phyloP scores from a whole-genome alignment of 1,139 yeast genomes.

The Geotrichum fermentans region DNA sequence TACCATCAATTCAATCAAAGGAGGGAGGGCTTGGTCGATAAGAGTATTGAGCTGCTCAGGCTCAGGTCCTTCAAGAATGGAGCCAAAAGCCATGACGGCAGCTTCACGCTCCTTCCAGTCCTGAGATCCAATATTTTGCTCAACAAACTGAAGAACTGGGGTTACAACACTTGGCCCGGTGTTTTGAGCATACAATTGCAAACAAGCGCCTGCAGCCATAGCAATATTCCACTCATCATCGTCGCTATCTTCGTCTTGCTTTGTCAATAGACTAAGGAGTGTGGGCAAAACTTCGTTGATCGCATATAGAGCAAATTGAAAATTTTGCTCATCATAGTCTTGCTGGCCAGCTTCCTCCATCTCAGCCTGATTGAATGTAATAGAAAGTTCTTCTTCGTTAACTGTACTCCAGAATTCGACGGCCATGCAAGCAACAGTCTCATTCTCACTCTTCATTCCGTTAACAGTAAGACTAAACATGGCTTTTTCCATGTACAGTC shows the following conservation, averaged over 20 bases:
- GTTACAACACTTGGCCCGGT: conserved; percentile 81
- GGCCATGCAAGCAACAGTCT: conserved; percentile 94
- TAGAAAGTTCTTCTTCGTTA: conserved; percentile 91
- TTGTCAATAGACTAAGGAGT: conserved; percentile 66
- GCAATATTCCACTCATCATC: conserved; percentile 98
- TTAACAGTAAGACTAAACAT: conserved; percentile 81
- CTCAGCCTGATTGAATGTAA: conserved; percentile 63
- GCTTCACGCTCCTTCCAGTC: conserved; percentile 94
- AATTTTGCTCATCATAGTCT: conserved; percentile 32
- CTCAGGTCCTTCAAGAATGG: conserved; percentile 93
- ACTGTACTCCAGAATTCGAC: conserved; percentile 98
- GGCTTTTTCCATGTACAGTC: conserved; percentile 95
- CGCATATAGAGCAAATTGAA: conserved; percentile 80
- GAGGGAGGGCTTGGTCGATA: conserved; percentile 75
- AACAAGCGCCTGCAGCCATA: conserved; percentile 98
- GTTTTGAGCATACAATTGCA: conserved; percentile 87
- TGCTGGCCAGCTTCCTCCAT: conserved; percentile 36
- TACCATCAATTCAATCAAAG: conserved; percentile 65
- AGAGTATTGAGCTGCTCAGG: conserved; percentile 59
- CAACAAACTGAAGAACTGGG: conserved; percentile 80
- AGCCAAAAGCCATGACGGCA: conserved; percentile 98
- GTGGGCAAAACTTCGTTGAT: conserved; percentile 84
- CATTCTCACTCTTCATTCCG: conserved; percentile 86
- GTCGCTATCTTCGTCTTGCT: conserved; percentile 86
- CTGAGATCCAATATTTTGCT: conserved; percentile 53